These are phyloP conservation scores for Leccinum broughii DNA, from an alignment of 768 basidiomycete species.

Conservation along the genomic window DNA sequence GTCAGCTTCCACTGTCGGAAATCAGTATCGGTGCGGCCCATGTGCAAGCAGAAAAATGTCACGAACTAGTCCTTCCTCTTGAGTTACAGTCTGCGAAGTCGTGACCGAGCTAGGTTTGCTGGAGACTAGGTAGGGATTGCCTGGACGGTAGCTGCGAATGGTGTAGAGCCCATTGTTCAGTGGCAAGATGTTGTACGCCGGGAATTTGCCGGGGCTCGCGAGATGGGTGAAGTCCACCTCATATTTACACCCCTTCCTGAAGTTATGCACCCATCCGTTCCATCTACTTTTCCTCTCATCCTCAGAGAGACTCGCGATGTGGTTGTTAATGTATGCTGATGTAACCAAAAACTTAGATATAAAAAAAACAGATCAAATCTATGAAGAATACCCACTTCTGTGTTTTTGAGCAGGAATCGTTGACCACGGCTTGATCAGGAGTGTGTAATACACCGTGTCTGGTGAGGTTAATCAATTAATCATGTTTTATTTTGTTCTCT, in stretches of 20 bases:
- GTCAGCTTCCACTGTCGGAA: neutral
- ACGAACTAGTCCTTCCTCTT: neutral
- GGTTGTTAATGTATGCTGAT: constrained; percentile 3
- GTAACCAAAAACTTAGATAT: neutral
- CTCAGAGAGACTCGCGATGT: neutral
- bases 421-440: neutral
- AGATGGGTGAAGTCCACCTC: constrained; percentile 1
- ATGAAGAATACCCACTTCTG: neutral
- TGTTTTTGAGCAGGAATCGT: neutral
- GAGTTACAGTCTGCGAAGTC: neutral
- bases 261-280: neutral
- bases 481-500: too few species aligned
- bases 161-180: neutral
- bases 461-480: neutral
- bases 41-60: neutral
- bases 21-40: neutral
- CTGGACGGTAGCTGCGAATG: constrained; percentile 2
- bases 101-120: neutral
- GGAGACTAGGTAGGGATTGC: neutral
- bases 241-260: neutral
- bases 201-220: neutral
- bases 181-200: constrained; percentile 1
- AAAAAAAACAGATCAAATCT: neutral
- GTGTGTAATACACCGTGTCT: constrained; percentile 1
- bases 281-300: neutral